phyloP scores from a whole-genome alignment of 371 early-diverging fungal species.

The Mycotypha africana region DNA sequence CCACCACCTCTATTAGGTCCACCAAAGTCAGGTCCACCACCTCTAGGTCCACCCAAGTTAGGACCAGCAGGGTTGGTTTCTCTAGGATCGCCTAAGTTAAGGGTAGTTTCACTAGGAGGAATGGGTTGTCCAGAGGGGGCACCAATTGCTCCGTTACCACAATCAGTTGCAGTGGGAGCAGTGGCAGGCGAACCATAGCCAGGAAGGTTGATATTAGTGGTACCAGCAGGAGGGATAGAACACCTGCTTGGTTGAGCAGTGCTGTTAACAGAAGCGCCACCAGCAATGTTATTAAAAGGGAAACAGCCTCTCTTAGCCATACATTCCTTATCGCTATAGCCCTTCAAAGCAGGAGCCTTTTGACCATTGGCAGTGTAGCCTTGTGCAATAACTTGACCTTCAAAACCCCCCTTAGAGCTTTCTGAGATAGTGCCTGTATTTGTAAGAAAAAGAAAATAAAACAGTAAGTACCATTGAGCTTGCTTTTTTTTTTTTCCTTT shows the following conservation, averaged over 20 bases:
- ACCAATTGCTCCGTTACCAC: not conserved
- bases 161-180: not conserved
- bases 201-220: not conserved
- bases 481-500: no score
- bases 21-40: no score
- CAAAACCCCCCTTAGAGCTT: not conserved
- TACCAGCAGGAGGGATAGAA: not conserved
- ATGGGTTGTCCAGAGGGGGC: no score
- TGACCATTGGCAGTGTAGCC: conserved; percentile 12
- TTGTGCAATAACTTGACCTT: conserved; percentile 2
- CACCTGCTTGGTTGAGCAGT: no score
- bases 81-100: no score
- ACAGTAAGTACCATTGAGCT: not conserved
- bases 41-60: no score
- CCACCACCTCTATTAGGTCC: no score
- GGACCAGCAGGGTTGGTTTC: no score
- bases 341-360: conserved; percentile 9
- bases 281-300: not conserved
- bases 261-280: not conserved
- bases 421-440: not conserved
- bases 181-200: not conserved
- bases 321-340: not conserved
- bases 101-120: no score
- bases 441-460: not conserved
- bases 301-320: conserved; percentile 1